Evolutionary conservation across 768 basidiomycete genomes (phyloP).

Genomic region (Lactarius pseudohatsudake): DNA sequence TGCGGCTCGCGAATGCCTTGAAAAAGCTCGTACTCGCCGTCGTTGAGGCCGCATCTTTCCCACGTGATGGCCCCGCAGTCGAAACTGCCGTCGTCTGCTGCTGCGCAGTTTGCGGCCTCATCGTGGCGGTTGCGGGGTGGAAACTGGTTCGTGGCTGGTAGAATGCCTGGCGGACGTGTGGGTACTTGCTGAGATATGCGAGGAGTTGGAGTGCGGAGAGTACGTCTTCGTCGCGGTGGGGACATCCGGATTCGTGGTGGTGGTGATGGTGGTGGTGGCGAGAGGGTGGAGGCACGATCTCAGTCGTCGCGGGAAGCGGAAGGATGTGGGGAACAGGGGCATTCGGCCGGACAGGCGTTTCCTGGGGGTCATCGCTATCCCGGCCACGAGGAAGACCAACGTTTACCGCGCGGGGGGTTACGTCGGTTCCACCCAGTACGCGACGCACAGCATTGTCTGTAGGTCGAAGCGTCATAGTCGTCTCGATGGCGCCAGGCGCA

Average conservation of each 20-base stretch:
- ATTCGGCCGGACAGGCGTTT: constrained; percentile 27
- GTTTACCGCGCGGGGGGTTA: constrained; percentile 63
- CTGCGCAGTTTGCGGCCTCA: constrained; percentile 26
- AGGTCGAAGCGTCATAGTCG: constrained; percentile 31
- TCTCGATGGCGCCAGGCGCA: constrained; percentile 76
- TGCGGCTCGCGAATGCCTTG: constrained; percentile 47
- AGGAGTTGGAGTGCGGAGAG: constrained; percentile 87
- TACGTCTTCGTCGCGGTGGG: constrained; percentile 94
- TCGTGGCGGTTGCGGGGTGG: constrained; percentile 64
- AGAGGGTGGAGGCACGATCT: constrained; percentile 25
- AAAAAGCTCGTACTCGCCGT: constrained; percentile 38
- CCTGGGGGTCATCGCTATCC: constrained; percentile 29
- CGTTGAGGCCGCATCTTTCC: constrained; percentile 7
- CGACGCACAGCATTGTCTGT: constrained; percentile 29
- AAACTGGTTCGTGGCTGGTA: constrained; percentile 86
- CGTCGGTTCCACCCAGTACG: constrained; percentile 39
- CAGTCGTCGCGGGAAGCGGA: constrained; percentile 24
- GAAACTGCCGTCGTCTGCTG: constrained; percentile 7
- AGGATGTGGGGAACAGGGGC: constrained; percentile 26
- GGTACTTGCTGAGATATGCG: constrained; percentile 96
- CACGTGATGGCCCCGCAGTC: constrained; percentile 28
- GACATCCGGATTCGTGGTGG: constrained; percentile 47
- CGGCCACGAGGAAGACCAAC: constrained; percentile 48
- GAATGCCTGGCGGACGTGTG: constrained; percentile 94
- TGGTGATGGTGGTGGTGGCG: constrained; percentile 38